Percentiles rank a stretch among this genome's conserved stretches.
Conservation (phyloP, 305 asterid species). For the Lippia alba region DNA sequence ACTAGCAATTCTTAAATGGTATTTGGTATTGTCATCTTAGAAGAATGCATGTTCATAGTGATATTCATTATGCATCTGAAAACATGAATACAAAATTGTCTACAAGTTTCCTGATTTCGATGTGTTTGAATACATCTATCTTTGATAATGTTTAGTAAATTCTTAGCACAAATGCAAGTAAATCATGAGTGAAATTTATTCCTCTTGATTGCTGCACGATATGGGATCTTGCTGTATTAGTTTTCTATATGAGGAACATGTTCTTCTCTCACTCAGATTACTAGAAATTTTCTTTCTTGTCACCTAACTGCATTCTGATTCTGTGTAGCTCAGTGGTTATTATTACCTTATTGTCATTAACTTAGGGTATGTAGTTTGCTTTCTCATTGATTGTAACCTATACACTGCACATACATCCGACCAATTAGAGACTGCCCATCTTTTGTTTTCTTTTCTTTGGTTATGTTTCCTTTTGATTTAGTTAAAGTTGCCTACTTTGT, state of each 20-base stretch:
- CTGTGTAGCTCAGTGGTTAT: neutral
- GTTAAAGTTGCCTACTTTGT: no score
- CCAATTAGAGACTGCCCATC: no score
- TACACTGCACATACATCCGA: no score
- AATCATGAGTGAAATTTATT: neutral
- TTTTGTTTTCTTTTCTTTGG: no score
- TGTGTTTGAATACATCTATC: conserved; percentile 10
- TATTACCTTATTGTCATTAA: no score
- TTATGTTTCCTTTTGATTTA: no score
- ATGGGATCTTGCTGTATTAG: neutral
- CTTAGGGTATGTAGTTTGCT: neutral
- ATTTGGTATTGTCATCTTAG: neutral
- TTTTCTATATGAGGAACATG: neutral
- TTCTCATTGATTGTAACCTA: no score
- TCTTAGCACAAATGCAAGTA: neutral
- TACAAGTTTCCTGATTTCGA: conserved; percentile 5
- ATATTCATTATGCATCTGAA: neutral
- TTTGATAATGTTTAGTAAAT: neutral
- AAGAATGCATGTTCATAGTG: neutral
- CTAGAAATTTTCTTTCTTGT: neutral
- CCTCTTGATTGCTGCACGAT: neutral
- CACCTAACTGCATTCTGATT: neutral
- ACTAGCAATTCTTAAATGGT: conserved; percentile 3
- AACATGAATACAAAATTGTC: conserved; percentile 2
- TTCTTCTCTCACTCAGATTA: conserved; percentile 2